phyloP scores from a whole-genome alignment of 352 stramenopile genomes.

The Phytophthora cactorum region DNA sequence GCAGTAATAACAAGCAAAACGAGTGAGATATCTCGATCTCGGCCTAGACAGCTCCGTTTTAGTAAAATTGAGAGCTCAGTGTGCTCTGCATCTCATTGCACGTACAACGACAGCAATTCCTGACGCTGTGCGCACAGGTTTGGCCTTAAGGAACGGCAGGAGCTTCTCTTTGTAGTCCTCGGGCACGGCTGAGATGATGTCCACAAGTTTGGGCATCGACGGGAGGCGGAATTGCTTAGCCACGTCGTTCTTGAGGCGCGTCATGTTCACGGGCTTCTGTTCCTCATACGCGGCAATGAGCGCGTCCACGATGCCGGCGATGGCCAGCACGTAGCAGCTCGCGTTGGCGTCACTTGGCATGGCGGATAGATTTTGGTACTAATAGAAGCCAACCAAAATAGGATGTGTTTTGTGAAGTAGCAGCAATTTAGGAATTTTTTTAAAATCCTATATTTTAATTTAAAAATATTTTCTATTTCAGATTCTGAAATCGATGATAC shows the following conservation, averaged over 20 bases:
- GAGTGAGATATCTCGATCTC: background rate
- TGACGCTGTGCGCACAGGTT: conserved; percentile 95
- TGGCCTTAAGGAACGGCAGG: conserved; percentile 93
- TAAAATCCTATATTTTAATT: too few relatives aligned
- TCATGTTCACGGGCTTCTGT: conserved; percentile 94
- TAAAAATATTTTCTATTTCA: too few relatives aligned
- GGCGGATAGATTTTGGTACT: background rate
- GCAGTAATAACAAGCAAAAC: background rate
- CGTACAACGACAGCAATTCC: conserved; percentile 94
- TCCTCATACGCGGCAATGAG: conserved; percentile 92
- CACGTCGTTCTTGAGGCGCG: conserved; percentile 92
- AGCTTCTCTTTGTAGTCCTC: conserved; percentile 93
- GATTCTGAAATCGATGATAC: too few relatives aligned
- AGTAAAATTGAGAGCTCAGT: background rate
- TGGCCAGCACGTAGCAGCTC: conserved; percentile 76
- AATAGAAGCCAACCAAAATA: background rate
- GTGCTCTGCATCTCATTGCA: background rate
- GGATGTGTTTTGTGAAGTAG: background rate
- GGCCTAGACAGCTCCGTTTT: background rate
- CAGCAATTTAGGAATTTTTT: background rate
- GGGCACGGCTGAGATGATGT: conserved; percentile 96
- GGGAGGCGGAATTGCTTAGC: conserved; percentile 92
- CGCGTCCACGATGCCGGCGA: conserved; percentile 92
- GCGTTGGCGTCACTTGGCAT: conserved; percentile 17
- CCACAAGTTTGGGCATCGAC: conserved; percentile 94